Conservation (phyloP, 179 eudicot genomes). For the Drosera spatulata region DNA sequence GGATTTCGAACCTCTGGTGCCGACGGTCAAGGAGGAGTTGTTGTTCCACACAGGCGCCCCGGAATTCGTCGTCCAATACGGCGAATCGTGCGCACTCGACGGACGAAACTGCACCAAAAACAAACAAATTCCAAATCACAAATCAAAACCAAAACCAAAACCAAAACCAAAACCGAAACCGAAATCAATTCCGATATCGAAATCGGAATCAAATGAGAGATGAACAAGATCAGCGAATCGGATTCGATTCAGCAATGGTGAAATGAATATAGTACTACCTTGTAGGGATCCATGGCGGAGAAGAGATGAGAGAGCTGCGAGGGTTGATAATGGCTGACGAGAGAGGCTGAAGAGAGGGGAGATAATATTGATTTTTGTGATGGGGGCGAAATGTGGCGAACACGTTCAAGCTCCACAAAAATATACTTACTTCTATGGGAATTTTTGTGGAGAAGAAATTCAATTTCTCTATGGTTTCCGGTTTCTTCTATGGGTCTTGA, state of each 20-base stretch:
- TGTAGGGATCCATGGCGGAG: constrained; percentile 21
- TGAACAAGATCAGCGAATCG: background rate
- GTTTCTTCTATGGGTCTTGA: too few species aligned
- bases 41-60: constrained; percentile 73
- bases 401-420: too few species aligned
- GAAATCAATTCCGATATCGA: too few species aligned
- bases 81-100: constrained; percentile 47
- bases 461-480: too few species aligned
- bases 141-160: background rate
- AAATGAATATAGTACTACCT: constrained; percentile 4
- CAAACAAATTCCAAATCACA: background rate
- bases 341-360: too few species aligned
- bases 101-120: constrained; percentile 39
- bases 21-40: constrained; percentile 52
- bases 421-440: too few species aligned
- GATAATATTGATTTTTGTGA: too few species aligned
- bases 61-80: constrained; percentile 55
- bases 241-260: background rate
- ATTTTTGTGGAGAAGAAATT: too few species aligned
- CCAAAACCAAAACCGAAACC: too few species aligned
- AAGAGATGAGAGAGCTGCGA: background rate
- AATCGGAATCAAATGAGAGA: background rate
- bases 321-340: too few species aligned
- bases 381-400: too few species aligned
- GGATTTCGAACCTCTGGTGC: background rate